Evolutionary conservation across 495 filamentous ascomycete genomes (phyloP).

Genomic region (Aspergillus nidulans): DNA sequence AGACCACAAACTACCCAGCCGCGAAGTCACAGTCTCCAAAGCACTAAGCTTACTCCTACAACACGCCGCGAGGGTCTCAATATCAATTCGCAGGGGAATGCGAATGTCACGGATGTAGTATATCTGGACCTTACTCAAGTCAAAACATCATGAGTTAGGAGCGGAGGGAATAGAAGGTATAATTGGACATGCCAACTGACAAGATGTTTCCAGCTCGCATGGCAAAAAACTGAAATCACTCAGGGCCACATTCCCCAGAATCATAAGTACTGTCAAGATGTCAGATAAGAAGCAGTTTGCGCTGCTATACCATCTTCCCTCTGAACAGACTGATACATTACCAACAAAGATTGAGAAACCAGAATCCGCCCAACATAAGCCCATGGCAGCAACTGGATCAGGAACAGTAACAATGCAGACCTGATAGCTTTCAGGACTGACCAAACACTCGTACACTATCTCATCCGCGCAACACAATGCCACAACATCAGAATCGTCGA

Average conservation of each 20-base stretch:
- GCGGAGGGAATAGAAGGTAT: too few species aligned
- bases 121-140: slow-evolving; percentile 25
- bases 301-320: slow-evolving; percentile 46
- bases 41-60: slow-evolving; percentile 76
- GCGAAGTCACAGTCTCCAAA: slow-evolving; percentile 71
- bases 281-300: slow-evolving; percentile 92
- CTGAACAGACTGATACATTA: neutral
- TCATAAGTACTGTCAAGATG: slow-evolving; percentile 61
- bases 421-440: slow-evolving; percentile 29
- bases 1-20: slow-evolving; percentile 19
- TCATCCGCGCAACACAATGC: slow-evolving; percentile 94
- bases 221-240: slow-evolving; percentile 64
- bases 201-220: slow-evolving; percentile 53
- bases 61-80: slow-evolving; percentile 77
- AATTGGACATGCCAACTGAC: neutral
- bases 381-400: slow-evolving; percentile 29
- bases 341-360: slow-evolving; percentile 4
- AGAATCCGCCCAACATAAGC: slow-evolving; percentile 12
- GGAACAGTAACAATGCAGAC: too few species aligned
- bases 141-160: too few species aligned
- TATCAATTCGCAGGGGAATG: slow-evolving; percentile 75
- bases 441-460: slow-evolving; percentile 58
- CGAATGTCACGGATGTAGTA: slow-evolving; percentile 72
- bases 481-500: slow-evolving; percentile 64
- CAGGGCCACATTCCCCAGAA: slow-evolving; percentile 66